Percentiles rank a stretch among this genome's conserved stretches.
Evolutionary conservation across 1,284 basidiomycete species (phyloP).

Genomic region (Sporisorium scitamineum): DNA sequence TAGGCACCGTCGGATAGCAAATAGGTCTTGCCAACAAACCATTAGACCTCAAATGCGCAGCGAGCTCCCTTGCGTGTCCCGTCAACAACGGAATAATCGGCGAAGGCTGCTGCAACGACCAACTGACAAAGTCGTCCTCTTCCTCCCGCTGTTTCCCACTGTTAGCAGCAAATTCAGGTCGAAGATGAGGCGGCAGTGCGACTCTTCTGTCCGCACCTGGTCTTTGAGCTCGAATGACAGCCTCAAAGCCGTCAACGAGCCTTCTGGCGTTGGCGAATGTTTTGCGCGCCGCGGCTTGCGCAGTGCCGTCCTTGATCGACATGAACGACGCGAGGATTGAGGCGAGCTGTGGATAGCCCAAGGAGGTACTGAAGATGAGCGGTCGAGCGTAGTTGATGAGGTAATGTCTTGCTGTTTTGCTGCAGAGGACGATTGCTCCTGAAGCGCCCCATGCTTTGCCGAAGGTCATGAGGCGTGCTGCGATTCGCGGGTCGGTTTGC

Average conservation of each 20-base stretch:
- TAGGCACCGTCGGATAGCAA: conserved; percentile 79
- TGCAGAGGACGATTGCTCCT: conserved; percentile 81
- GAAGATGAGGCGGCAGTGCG: conserved; percentile 28
- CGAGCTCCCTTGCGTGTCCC: conserved; percentile 78
- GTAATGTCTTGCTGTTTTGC: conserved; percentile 80
- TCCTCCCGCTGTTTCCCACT: not conserved
- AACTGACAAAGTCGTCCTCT: conserved; percentile 20
- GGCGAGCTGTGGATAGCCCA: conserved; percentile 69
- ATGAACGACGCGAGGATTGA: conserved; percentile 83
- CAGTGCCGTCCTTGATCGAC: conserved; percentile 78
- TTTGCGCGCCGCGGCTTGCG: conserved; percentile 71
- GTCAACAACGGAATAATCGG: conserved; percentile 91
- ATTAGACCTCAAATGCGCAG: conserved; percentile 75
- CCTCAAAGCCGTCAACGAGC: conserved; percentile 17
- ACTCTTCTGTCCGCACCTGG: conserved; percentile 6
- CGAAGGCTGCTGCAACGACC: conserved; percentile 64
- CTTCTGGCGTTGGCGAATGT: conserved; percentile 18
- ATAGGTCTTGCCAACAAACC: conserved; percentile 83
- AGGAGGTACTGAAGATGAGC: conserved; percentile 71
- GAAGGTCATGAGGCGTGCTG: conserved; percentile 63
- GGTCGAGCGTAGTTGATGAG: conserved; percentile 92
- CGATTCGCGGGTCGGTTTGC: conserved; percentile 25
- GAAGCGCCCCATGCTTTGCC: conserved; percentile 65
- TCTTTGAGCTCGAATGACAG: conserved; percentile 15
- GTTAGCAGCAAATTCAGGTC: not conserved